Percentiles rank a stretch among this genome's conserved stretches.
Evolutionary conservation across 1,284 basidiomycete species (phyloP).

Genomic region (Microbotryum lychnidis-dioicae): DNA sequence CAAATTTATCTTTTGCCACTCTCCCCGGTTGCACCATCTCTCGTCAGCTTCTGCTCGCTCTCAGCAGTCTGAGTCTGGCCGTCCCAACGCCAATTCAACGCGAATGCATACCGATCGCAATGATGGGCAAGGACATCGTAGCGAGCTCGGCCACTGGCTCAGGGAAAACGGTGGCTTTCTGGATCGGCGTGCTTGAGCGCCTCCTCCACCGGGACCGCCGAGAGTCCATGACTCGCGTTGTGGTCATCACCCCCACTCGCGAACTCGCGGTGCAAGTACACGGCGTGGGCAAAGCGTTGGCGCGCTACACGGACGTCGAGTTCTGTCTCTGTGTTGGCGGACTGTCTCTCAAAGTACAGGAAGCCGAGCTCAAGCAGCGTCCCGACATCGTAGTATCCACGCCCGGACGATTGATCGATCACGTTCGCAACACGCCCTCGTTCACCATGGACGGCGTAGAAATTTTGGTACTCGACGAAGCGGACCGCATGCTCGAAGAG

Average conservation of each 20-base stretch:
- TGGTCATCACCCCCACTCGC: constrained; percentile 85
- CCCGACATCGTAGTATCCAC: constrained; percentile 93
- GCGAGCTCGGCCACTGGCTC: constrained; percentile 92
- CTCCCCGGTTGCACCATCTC: constrained; percentile 83
- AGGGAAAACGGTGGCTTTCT: constrained; percentile 94
- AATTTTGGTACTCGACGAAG: constrained; percentile 90
- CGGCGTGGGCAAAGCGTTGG: constrained; percentile 77
- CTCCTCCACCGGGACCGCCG: constrained; percentile 80
- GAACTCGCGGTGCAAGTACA: constrained; percentile 92
- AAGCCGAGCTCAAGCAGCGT: constrained; percentile 68
- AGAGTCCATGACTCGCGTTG: constrained; percentile 76
- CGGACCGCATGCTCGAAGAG: constrained; percentile 94
- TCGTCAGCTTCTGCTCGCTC: constrained; percentile 75
- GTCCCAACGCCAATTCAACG: constrained; percentile 93
- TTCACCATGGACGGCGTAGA: constrained; percentile 91
- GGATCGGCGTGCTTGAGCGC: constrained; percentile 86
- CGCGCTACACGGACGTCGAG: constrained; percentile 76
- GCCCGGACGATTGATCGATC: constrained; percentile 91
- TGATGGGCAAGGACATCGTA: constrained; percentile 89
- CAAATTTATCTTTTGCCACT: constrained; percentile 38
- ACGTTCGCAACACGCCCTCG: constrained; percentile 87
- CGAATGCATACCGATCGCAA: constrained; percentile 81
- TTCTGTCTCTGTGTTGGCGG: constrained; percentile 87
- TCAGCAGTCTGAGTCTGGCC: constrained; percentile 69
- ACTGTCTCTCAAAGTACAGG: constrained; percentile 82